Evolutionary conservation across 345 rosid species (phyloP).

Genomic region (Salix suchowensis): DNA sequence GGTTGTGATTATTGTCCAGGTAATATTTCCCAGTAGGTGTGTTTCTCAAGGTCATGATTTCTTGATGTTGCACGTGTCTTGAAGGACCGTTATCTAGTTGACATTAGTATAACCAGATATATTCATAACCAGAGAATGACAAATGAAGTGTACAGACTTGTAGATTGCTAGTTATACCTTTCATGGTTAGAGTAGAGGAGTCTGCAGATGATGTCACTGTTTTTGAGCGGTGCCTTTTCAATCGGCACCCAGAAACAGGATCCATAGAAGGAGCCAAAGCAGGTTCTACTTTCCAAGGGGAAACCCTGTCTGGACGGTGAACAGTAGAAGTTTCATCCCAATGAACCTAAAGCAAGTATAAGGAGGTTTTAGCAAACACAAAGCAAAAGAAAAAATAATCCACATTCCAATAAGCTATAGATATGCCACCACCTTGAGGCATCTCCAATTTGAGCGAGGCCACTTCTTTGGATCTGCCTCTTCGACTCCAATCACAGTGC

Average conservation of each 20-base stretch:
- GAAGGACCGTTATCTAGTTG: conserved; percentile 47
- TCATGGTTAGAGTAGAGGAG: conserved; percentile 52
- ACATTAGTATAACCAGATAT: not conserved
- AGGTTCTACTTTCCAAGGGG: conserved; percentile 88
- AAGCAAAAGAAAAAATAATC: not conserved
- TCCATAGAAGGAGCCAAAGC: conserved; percentile 66
- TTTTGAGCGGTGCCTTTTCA: conserved; percentile 58
- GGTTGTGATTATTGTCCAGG: conserved; percentile 49
- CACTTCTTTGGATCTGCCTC: conserved; percentile 56
- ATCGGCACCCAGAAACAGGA: conserved; percentile 54
- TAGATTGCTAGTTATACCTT: conserved; percentile 40
- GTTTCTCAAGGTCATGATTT: conserved; percentile 62
- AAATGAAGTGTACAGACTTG: not conserved
- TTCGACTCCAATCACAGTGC: conserved; percentile 73
- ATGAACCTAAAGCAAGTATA: conserved; percentile 47
- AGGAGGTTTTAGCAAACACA: not conserved
- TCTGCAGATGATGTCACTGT: conserved; percentile 51
- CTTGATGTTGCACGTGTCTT: conserved; percentile 84
- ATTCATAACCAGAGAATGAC: not conserved
- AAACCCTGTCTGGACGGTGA: conserved; percentile 79
- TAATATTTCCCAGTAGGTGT: conserved; percentile 45
- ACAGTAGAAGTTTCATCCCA: conserved; percentile 79
- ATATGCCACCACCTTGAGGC: conserved; percentile 52
- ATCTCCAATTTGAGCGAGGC: conserved; percentile 75
- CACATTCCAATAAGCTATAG: not conserved